Conservation (phyloP, 2,329 filamentous ascomycete species). For the Coleophoma cylindrospora region DNA sequence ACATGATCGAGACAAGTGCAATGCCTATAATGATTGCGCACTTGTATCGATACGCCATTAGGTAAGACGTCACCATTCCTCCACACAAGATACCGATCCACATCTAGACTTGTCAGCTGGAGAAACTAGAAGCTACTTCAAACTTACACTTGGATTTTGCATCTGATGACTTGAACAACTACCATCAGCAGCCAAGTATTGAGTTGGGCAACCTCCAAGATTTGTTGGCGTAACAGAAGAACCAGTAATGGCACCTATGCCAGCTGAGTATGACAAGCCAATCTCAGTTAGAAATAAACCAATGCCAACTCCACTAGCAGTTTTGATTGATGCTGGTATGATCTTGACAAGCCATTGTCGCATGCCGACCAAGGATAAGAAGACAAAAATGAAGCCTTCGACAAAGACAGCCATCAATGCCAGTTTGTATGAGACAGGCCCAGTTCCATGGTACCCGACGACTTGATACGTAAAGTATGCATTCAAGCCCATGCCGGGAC, state of each 20-base stretch:
- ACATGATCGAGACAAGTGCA: conserved; percentile 64
- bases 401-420: conserved; percentile 61
- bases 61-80: conserved; percentile 71
- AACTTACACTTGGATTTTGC: conserved; percentile 64
- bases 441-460: conserved; percentile 54
- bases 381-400: conserved; percentile 59
- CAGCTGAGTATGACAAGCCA: conserved; percentile 70
- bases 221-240: conserved; percentile 64
- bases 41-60: conserved; percentile 76
- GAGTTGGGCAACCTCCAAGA: conserved; percentile 66
- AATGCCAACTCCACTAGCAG: conserved; percentile 60
- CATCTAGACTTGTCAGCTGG: conserved; percentile 39
- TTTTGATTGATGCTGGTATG: conserved; percentile 61
- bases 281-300: conserved; percentile 60
- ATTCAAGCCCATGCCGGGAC: conserved; percentile 63
- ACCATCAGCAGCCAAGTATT: conserved; percentile 44
- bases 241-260: conserved; percentile 78
- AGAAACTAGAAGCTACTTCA: neutral
- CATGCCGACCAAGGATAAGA: conserved; percentile 62
- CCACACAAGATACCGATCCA: conserved; percentile 84
- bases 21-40: conserved; percentile 73
- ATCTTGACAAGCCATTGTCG: conserved; percentile 67
- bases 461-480: conserved; percentile 66
- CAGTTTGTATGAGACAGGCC: conserved; percentile 51
- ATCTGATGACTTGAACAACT: conserved; percentile 60